Conservation (phyloP, 1,284 basidiomycete species). For the Ceratobasidium sp. region DNA sequence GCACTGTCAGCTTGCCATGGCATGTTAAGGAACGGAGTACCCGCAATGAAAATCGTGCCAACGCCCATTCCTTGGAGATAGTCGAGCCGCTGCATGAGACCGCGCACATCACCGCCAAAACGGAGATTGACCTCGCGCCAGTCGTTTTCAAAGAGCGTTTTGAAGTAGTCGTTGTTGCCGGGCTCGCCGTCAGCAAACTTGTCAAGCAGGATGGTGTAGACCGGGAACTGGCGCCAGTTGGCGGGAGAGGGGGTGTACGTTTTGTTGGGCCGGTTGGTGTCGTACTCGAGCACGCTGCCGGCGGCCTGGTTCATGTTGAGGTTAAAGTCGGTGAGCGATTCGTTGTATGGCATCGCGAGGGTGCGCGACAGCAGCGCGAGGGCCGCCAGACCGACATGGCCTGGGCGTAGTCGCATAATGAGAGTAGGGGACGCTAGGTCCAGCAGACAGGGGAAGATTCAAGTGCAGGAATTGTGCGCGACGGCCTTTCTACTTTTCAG, state of each 20-base stretch:
- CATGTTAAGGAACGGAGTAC: constrained; percentile 92
- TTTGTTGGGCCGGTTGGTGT: constrained; percentile 64
- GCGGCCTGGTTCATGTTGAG: constrained; percentile 84
- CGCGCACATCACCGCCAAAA: constrained; percentile 84
- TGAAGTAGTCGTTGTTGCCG: constrained; percentile 87
- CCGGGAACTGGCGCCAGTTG: constrained; percentile 88
- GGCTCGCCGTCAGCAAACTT: constrained; percentile 94
- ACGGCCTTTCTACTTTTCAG: neutral
- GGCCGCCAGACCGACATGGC: constrained; percentile 25
- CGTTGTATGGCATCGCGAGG: constrained; percentile 58
- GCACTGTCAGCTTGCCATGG: constrained; percentile 92
- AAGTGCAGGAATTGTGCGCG: neutral
- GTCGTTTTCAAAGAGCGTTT: constrained; percentile 80
- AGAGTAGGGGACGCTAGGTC: neutral
- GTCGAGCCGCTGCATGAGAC: constrained; percentile 76
- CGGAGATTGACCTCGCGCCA: constrained; percentile 87
- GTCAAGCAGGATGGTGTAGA: constrained; percentile 87
- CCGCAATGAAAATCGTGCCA: constrained; percentile 83
- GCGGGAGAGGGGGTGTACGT: constrained; percentile 77
- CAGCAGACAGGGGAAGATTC: neutral
- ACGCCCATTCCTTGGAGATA: constrained; percentile 90
- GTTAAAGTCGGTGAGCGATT: constrained; percentile 81
- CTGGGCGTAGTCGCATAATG: constrained; percentile 28
- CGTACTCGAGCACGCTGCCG: constrained; percentile 72
- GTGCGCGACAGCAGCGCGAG: constrained; percentile 37